These are phyloP conservation scores for Trichocladium uniseriatum DNA, from an alignment of 495 filamentous ascomycete species.

Conservation along the genomic window DNA sequence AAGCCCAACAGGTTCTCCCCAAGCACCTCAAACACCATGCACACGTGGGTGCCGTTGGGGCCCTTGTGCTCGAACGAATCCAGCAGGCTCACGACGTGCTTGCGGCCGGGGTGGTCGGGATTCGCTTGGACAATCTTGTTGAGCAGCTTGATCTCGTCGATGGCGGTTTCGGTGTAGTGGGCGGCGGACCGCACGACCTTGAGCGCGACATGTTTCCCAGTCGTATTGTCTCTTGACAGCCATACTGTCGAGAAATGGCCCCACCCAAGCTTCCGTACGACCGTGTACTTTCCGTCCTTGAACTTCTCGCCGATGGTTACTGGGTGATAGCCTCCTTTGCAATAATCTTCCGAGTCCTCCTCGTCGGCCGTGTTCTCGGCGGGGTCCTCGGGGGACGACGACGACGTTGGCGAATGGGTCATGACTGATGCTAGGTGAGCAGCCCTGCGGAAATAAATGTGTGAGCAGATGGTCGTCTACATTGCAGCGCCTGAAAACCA, in stretches of 20 bases:
- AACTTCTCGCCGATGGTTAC: constrained; percentile 90
- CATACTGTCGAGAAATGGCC: constrained; percentile 98
- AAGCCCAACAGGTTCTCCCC: constrained; percentile 92
- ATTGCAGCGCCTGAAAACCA: neutral
- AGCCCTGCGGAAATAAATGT: constrained; percentile 19
- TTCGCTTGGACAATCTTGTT: constrained; percentile 95
- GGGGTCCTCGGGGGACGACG: constrained; percentile 74
- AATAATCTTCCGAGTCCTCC: constrained; percentile 98
- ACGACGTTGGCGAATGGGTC: constrained; percentile 68
- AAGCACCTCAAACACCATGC: constrained; percentile 98
- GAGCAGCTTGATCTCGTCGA: constrained; percentile 97
- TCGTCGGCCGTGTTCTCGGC: constrained; percentile 93
- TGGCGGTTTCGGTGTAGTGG: constrained; percentile 97
- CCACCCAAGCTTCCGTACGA: constrained; percentile 96
- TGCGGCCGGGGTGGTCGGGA: constrained; percentile 81
- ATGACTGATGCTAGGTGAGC: constrained; percentile 26
- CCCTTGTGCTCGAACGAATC: constrained; percentile 98
- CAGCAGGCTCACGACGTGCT: constrained; percentile 88
- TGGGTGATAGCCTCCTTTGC: constrained; percentile 96
- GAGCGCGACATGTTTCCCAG: constrained; percentile 88
- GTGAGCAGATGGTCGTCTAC: constrained; percentile 18
- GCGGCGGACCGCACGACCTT: constrained; percentile 96
- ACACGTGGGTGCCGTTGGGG: constrained; percentile 91
- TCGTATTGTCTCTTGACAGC: constrained; percentile 86
- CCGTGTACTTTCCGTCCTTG: constrained; percentile 93